Base-by-base conservation (phyloP, 2,329 filamentous ascomycete species). In the Cladosporium austrohemisphaericum region DNA sequence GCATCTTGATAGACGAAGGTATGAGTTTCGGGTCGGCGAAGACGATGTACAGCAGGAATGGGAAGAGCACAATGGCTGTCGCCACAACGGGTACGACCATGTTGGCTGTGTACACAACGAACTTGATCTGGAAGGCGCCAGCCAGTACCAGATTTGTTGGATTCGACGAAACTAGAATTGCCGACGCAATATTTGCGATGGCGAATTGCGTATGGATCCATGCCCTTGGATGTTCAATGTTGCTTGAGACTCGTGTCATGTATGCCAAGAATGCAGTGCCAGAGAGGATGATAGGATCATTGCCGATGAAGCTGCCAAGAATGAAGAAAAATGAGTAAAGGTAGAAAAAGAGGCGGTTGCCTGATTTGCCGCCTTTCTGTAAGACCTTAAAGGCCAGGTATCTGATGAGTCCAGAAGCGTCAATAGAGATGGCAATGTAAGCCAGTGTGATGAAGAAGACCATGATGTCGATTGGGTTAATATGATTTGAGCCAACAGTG, bases 361-460 rank as follows among this genome's bases (percentile, higher is more conserved):
- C 85, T n/a, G 77, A 76, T 52, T 80, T 75, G 3, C 85, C 84
- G 40, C 81, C 84, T 68, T 77, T 81, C 50, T 84, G 75, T 2
- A 88, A 71, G 0, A 88, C 84, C 53, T 79, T 85, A 71, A 86
- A 86, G 0, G 85, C 84, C 18, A 88, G 63, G 54, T 75, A 88
- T 48, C 84, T 72, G 58, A 88, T 87, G 13, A 88, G 71, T 3
- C 85, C 85, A 0, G 85, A 88, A 2, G 85, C 84, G 55, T 88
- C 85, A 52, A 88, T 86, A 0, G 84, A 88, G 37, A 89, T 86
- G 38, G 85, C 85, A 52, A 88, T 87, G 58, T 88, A 89, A 2
- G 85, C 85, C 35, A 87, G 64, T 0, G 83, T 85, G 35, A 88
- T 71, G 68, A 89, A 88, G 68, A 88, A 88, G 13, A 75, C 68